Evolutionary conservation across 2,329 filamentous ascomycete species (phyloP), one percentile per base, ranked within the genome.

Genomic region (Arthroderma sp.): DNA sequence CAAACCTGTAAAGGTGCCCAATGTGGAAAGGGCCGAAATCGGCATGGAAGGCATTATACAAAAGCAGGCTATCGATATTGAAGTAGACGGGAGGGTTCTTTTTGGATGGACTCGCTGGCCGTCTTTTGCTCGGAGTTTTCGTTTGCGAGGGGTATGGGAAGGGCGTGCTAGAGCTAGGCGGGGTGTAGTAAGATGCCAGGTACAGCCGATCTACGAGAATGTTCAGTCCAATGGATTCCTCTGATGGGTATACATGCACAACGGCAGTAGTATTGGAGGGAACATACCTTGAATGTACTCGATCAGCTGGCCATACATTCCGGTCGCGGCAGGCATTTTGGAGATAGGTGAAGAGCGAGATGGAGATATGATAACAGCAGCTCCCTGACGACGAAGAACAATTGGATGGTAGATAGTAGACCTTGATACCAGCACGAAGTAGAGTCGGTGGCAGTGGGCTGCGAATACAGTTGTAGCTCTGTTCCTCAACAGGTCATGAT

Each of bases 21-120:
- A 98, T 94, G 70, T 98, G 91, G 48, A 98, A 73, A 58, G 91
- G 91, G 57, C 91, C 91, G 64, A 98, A 98, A 68, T 98, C 91
- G 58, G 93, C 88, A 68, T 96, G 88, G 67, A 98, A 98, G 30
- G 89, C 88, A 65, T 98, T 98, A 74, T 98, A 98, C 39, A 94
- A 75, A 38, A 98, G 79, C 36, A 74, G 82, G 60, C 94, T 86
- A 61, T 98, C 91, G 54, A 96, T 81, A 42, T 86, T 89, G 66
- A 98, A 98, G 69, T 96, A 98, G 61, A 85, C 88, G 1, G 91
- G 91, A 4, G 31, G 6, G 38, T 63, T 69, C 53, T 75, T 77
- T 22, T 31, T 43, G 43, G 72, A 66, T n/a, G 71, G 65, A 48
- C 66, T 63, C 42, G 69, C 71, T 48, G 82, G 76, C 22, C 80